Conservation (phyloP, 1,284 basidiomycete genomes). For the Ceratobasidium sp. region DNA sequence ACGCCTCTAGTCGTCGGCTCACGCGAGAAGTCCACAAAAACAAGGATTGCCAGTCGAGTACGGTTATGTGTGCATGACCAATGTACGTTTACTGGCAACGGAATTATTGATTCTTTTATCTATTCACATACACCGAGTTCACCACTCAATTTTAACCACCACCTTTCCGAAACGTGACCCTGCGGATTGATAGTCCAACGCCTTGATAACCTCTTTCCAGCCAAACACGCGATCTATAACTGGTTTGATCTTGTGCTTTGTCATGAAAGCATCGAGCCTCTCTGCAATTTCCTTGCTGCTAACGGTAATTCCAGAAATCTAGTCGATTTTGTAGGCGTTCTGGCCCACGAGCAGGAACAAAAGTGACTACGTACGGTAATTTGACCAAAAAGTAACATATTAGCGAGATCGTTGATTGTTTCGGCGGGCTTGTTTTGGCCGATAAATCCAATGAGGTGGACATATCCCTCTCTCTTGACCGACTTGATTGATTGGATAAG, state of each 20-base stretch:
- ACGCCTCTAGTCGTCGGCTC: no score
- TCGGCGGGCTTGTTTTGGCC: not conserved
- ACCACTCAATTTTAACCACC: slow-evolving; percentile 6
- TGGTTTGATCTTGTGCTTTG: not conserved
- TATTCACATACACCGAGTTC: not conserved
- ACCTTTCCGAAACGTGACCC: slow-evolving; percentile 9
- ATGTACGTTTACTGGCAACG: not conserved
- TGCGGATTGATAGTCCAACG: not conserved
- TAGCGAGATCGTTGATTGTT: not conserved
- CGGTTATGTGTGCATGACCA: not conserved
- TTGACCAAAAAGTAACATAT: not conserved
- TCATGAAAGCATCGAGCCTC: not conserved
- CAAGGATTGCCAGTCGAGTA: not conserved
- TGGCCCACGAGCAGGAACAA: not conserved
- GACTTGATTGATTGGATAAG: slow-evolving; percentile 7
- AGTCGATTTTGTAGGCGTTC: not conserved
- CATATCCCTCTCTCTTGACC: not conserved
- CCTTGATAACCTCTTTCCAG: not conserved
- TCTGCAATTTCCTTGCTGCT: not conserved
- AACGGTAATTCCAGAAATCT: not conserved
- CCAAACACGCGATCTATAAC: slow-evolving; percentile 13
- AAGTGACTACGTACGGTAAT: not conserved
- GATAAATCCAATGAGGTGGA: slow-evolving; percentile 9
- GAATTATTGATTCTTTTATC: not conserved
- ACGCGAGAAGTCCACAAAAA: no score